Evolutionary conservation across 805 yeast genomes (phyloP).

Genomic region (Teunomyces pallodes): DNA sequence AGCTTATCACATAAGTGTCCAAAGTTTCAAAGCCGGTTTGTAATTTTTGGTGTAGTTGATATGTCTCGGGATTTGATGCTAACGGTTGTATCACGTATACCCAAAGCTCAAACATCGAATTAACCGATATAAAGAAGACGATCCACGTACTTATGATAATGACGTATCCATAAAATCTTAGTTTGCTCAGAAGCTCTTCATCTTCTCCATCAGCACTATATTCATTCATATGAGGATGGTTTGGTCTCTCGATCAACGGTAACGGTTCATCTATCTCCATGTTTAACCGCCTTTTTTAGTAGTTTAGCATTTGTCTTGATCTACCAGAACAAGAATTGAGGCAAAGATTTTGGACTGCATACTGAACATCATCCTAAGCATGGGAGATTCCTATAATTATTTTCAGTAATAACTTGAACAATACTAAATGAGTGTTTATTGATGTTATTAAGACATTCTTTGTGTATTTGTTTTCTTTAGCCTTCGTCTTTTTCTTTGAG

Average conservation of each 20-base stretch:
- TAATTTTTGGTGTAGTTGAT: constrained; percentile 10
- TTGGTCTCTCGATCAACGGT: constrained; percentile 18
- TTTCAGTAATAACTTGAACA: too few species aligned
- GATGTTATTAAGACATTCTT: too few species aligned
- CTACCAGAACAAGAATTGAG: not conserved
- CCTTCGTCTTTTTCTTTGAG: too few species aligned
- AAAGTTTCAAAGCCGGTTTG: constrained; percentile 14
- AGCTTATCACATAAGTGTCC: constrained; percentile 31
- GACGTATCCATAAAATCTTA: constrained; percentile 26
- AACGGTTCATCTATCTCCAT: constrained; percentile 14
- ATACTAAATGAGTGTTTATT: too few species aligned
- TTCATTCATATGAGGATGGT: constrained; percentile 3
- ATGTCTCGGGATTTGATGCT: constrained; percentile 9
- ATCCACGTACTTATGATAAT: constrained; percentile 30
- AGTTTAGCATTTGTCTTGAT: not conserved
- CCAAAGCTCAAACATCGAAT: constrained; percentile 38
- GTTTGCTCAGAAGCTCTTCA: constrained; percentile 6
- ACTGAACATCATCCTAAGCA: too few species aligned
- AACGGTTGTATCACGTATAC: constrained; percentile 31
- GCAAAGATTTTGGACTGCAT: not conserved
- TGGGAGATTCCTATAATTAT: too few species aligned
- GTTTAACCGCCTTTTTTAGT: not conserved
- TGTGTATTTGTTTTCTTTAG: too few species aligned
- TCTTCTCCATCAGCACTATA: constrained; percentile 8
- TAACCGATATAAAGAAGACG: constrained; percentile 30